Evolutionary conservation across 495 filamentous ascomycete genomes (phyloP).

Genomic region (Aspergillus biplanus): DNA sequence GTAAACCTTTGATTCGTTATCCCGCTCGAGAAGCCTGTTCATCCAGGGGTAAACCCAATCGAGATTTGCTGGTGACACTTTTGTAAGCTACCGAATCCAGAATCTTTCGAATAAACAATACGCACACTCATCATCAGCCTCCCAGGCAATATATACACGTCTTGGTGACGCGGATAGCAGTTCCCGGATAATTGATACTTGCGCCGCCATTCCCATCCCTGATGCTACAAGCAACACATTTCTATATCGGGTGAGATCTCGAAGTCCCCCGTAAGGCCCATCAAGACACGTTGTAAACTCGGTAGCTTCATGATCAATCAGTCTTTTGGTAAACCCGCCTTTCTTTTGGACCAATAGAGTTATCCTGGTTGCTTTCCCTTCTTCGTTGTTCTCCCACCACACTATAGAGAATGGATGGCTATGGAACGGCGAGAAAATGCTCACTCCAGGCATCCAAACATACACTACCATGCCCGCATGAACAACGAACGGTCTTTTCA

Average conservation of each 20-base stretch:
- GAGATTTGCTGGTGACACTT: no score
- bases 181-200: not conserved
- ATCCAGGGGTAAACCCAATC: slow-evolving; percentile 2
- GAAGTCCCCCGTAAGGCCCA: not conserved
- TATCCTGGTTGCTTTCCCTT: not conserved
- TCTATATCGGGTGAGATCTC: not conserved
- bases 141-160: not conserved
- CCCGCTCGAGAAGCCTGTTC: not conserved
- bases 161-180: not conserved
- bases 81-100: no score
- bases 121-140: not conserved
- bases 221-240: not conserved
- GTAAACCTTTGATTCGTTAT: not conserved
- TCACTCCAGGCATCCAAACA: slow-evolving; percentile 4
- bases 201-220: not conserved
- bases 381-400: not conserved
- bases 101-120: no score
- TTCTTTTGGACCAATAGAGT: not conserved
- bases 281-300: not conserved
- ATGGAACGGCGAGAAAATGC: not conserved
- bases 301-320: not conserved
- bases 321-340: not conserved
- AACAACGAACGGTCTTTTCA: not conserved
- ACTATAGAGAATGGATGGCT: not conserved
- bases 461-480: slow-evolving; percentile 1